Percentiles rank a stretch among this genome's conserved stretches.
These are phyloP conservation scores for Termitomyces sp. DNA, from an alignment of 768 basidiomycete genomes.

Conservation along the genomic window DNA sequence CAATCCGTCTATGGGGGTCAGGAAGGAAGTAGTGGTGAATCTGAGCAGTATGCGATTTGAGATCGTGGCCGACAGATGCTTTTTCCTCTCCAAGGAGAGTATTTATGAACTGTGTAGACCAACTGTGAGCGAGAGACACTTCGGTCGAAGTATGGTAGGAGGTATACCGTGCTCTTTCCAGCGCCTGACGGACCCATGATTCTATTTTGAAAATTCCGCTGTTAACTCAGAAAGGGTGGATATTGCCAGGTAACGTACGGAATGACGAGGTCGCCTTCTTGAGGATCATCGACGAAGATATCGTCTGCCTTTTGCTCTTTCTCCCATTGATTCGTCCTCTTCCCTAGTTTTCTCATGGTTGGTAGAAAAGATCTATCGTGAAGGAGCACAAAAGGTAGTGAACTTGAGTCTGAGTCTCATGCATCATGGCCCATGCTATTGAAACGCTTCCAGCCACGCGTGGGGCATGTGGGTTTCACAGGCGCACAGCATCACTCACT, in stretches of 20 bases:
- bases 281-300: slow-evolving; percentile 6
- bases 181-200: slow-evolving; percentile 16
- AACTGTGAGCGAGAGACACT: background rate
- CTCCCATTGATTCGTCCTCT: slow-evolving; percentile 3
- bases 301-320: slow-evolving; percentile 6
- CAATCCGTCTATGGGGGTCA: slow-evolving; percentile 9
- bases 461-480: background rate
- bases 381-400: background rate
- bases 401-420: no score
- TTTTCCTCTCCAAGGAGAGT: background rate
- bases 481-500: background rate
- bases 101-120: slow-evolving; percentile 5
- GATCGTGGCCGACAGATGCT: slow-evolving; percentile 9
- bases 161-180: slow-evolving; percentile 18
- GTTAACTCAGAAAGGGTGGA: background rate
- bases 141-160: no score
- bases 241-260: slow-evolving; percentile 10
- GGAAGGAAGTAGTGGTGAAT: slow-evolving; percentile 6
- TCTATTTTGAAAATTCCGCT: background rate
- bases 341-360: background rate
- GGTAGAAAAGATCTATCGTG: background rate
- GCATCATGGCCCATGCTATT: background rate
- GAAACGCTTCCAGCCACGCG: background rate
- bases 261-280: slow-evolving; percentile 12
- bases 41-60: slow-evolving; percentile 8